Evolutionary conservation across 2,329 filamentous ascomycete species (phyloP).

Genomic region (Aspergillus neotritici): DNA sequence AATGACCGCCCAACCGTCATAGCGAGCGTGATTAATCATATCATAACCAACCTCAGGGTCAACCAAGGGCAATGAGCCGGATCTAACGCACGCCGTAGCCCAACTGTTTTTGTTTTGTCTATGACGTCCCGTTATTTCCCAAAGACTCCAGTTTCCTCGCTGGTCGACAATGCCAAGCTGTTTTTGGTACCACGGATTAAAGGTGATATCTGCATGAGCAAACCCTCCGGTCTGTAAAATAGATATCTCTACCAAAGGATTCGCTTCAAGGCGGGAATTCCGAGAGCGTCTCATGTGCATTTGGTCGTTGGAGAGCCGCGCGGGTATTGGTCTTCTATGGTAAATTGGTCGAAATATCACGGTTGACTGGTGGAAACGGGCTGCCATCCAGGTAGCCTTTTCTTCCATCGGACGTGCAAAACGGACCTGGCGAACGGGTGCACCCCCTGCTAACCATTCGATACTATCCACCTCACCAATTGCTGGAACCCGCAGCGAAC

Average conservation of each 20-base stretch:
- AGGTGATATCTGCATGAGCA: slow-evolving; percentile 51
- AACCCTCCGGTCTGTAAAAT: slow-evolving; percentile 41
- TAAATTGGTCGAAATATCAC: slow-evolving; percentile 45
- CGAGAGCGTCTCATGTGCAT: slow-evolving; percentile 13
- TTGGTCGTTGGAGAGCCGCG: slow-evolving; percentile 12
- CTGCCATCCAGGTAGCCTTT: slow-evolving; percentile 44
- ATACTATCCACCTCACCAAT: slow-evolving; percentile 39
- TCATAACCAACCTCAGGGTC: slow-evolving; percentile 12
- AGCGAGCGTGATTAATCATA: slow-evolving; percentile 13
- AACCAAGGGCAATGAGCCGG: slow-evolving; percentile 27
- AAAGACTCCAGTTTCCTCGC: slow-evolving; percentile 50
- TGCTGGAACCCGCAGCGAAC: slow-evolving; percentile 36
- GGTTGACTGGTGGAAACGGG: slow-evolving; percentile 43
- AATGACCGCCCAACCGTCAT: slow-evolving; percentile 43
- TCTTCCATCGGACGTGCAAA: slow-evolving; percentile 45
- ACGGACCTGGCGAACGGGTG: slow-evolving; percentile 50
- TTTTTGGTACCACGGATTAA: slow-evolving; percentile 56
- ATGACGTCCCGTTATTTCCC: slow-evolving; percentile 36
- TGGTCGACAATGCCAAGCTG: slow-evolving; percentile 53
- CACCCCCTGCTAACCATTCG: slow-evolving; percentile 46
- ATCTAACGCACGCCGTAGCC: slow-evolving; percentile 22
- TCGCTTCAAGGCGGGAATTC: slow-evolving; percentile 43
- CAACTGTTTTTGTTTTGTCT: slow-evolving; percentile 25
- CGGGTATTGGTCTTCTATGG: slow-evolving; percentile 25
- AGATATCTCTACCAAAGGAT: slow-evolving; percentile 42